A percentile compares a stretch with the other conserved stretches of the same genome.
Conservation (phyloP, 2,329 filamentous ascomycete species). For the Aureobasidium sp. region DNA sequence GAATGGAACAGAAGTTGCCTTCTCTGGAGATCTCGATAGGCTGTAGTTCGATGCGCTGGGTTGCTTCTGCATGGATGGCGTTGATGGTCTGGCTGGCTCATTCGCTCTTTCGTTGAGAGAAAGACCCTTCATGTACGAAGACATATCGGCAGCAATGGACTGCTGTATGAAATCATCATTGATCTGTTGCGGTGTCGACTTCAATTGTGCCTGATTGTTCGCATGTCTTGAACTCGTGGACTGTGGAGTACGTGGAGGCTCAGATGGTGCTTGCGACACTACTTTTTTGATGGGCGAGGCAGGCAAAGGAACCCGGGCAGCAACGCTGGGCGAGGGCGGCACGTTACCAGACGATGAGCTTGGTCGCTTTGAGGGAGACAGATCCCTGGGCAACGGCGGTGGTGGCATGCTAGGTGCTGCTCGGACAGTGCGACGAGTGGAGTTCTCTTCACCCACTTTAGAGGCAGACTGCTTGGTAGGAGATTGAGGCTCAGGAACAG, state of each 20-base stretch:
- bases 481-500: slow-evolving; percentile 19
- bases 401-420: slow-evolving; percentile 24
- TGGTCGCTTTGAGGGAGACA: slow-evolving; percentile 38
- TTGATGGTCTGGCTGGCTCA: neutral
- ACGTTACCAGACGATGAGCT: slow-evolving; percentile 24
- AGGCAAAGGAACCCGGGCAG: slow-evolving; percentile 39
- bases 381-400: slow-evolving; percentile 31
- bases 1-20: neutral
- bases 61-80: slow-evolving; percentile 16
- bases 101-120: slow-evolving; percentile 22
- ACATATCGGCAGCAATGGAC: slow-evolving; percentile 39
- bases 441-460: slow-evolving; percentile 14
- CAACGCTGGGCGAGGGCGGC: slow-evolving; percentile 33
- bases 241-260: slow-evolving; percentile 23
- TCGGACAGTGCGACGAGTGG: slow-evolving; percentile 9
- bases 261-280: slow-evolving; percentile 30
- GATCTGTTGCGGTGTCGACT: slow-evolving; percentile 26
- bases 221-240: slow-evolving; percentile 24
- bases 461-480: slow-evolving; percentile 18
- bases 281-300: slow-evolving; percentile 39
- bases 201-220: slow-evolving; percentile 24
- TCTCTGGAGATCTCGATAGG: slow-evolving; percentile 3
- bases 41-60: neutral
- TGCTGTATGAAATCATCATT: slow-evolving; percentile 44
- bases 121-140: slow-evolving; percentile 31